Percentiles rank a stretch among this genome's conserved stretches.
These are phyloP conservation scores for Leccinum solheimii DNA, from an alignment of 1,284 basidiomycete species.

Conservation along the genomic window DNA sequence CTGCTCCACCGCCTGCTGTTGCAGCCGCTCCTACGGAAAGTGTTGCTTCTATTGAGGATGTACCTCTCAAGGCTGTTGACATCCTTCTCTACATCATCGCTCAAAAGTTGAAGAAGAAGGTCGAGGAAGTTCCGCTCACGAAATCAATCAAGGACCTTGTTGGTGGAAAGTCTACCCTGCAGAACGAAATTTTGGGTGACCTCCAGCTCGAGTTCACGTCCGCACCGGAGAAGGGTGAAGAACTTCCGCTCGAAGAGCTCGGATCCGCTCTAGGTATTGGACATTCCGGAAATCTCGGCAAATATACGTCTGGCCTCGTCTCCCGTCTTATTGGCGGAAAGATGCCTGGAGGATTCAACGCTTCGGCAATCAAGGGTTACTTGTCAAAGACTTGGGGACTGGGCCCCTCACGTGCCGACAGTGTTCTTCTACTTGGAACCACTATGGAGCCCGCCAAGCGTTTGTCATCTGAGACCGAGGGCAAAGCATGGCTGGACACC, in stretches of 20 bases:
- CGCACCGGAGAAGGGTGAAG: conserved; percentile 97
- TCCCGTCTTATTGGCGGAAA: conserved; percentile 93
- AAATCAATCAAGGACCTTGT: conserved; percentile 99
- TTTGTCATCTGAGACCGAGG: conserved; percentile 88
- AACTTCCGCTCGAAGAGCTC: conserved; percentile 93
- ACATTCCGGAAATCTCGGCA: conserved; percentile 87
- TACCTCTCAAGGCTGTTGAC: conserved; percentile 89
- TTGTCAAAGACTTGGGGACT: conserved; percentile 93
- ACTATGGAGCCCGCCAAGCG: conserved; percentile 95
- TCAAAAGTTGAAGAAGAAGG: conserved; percentile 96
- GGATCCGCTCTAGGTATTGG: conserved; percentile 83
- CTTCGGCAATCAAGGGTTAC: conserved; percentile 88
- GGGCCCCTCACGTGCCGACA: conserved; percentile 86
- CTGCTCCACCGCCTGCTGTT: conserved; percentile 45
- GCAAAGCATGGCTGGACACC: conserved; percentile 90
- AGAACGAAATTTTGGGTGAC: conserved; percentile 96
- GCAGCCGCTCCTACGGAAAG: conserved; percentile 56
- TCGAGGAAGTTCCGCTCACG: conserved; percentile 85
- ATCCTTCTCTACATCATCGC: conserved; percentile 89
- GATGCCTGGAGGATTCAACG: conserved; percentile 99
- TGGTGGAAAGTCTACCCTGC: conserved; percentile 96
- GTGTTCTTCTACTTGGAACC: conserved; percentile 87
- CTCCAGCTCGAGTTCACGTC: conserved; percentile 88
- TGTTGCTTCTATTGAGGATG: conserved; percentile 81
- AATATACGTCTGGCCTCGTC: conserved; percentile 91